These are phyloP conservation scores for Naematelia aurantialba DNA, from an alignment of 768 basidiomycete species.

Conservation along the genomic window DNA sequence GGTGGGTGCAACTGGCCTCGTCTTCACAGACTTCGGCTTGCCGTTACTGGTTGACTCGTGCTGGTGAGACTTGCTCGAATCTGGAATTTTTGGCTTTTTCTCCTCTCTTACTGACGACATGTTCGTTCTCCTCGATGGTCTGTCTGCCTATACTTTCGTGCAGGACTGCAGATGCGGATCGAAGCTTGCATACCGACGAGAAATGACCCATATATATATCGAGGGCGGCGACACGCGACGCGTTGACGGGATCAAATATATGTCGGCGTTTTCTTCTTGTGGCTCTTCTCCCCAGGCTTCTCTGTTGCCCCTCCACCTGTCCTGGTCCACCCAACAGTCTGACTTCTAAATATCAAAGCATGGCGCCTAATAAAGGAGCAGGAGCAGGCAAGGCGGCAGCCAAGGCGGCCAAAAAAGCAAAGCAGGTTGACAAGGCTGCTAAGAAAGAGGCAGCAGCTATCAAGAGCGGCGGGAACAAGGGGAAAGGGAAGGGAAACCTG, in stretches of 20 bases:
- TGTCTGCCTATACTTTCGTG: neutral
- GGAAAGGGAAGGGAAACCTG: slow-evolving; percentile 17
- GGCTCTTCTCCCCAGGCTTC: neutral
- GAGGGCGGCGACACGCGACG: slow-evolving; percentile 39
- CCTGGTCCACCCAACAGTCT: neutral
- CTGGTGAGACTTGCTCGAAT: slow-evolving; percentile 52
- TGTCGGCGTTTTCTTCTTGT: neutral
- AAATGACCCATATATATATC: slow-evolving; percentile 57
- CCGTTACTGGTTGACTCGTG: slow-evolving; percentile 61
- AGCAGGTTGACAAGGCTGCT: slow-evolving; percentile 19
- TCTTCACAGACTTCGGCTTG: slow-evolving; percentile 43
- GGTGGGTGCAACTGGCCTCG: slow-evolving; percentile 65
- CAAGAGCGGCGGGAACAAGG: slow-evolving; percentile 12
- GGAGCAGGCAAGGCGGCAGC: slow-evolving; percentile 11
- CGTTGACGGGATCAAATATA: neutral
- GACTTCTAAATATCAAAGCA: neutral
- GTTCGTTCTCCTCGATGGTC: neutral
- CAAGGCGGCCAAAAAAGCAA: slow-evolving; percentile 24
- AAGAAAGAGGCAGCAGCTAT: slow-evolving; percentile 14
- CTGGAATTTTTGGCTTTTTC: slow-evolving; percentile 50
- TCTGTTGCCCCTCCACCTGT: neutral
- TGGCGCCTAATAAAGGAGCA: slow-evolving; percentile 12
- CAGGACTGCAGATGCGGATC: slow-evolving; percentile 4
- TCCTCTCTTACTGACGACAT: slow-evolving; percentile 24
- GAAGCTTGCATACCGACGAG: slow-evolving; percentile 55